Base-by-base conservation (phyloP, 2,329 filamentous ascomycete species). In the Chlorencoelia australis region DNA sequence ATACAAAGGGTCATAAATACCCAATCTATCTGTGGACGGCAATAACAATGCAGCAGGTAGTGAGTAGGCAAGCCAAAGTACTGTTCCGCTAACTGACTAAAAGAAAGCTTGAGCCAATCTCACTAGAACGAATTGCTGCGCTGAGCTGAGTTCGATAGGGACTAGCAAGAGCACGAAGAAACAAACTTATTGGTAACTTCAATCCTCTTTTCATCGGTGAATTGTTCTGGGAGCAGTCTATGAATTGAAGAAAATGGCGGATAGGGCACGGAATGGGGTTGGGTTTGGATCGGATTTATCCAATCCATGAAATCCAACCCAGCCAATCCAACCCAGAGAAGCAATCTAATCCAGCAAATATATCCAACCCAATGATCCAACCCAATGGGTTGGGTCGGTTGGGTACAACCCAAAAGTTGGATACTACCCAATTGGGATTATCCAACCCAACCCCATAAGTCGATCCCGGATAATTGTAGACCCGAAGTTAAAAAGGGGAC, bases 181-280 rank as follows among this genome's bases (percentile, higher is more conserved):
- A 35, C 18, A 34, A 43, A 18, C 28, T 43, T 1, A 13, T 33
- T 7, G 41, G 41, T 7, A 37, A 35, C 11, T 43, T 38, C 32
- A 43, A 43, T 18, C 37, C 41, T 10, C 32, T 43, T 3, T 13
- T 38, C 5, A 41, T 43, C 17, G 34, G 37, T 4, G 33, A 43
- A n/a, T 24, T 43, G 3, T 43, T 38, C 26, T 35, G 30, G 21
- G 38, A 43, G 17, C 21, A 38, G 9, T 38, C 34, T 11, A 14
- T 21, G n/a, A 40, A 35, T 6, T 41, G 41, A 3, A 32, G 25
- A 7, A 4, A 3, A n/a, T 43, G 3, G 41, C 37, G 15, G 11
- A 6, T n/a, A n/a, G n/a, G n/a, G n/a, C n/a, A n/a, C n/a, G n/a
- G n/a, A n/a, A n/a, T n/a, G n/a, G n/a, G n/a, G n/a, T n/a, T n/a